Percentiles rank a stretch among this genome's conserved stretches.
phyloP scores from a whole-genome alignment of 805 yeast species.

The Yamadazyma nakazawae region DNA sequence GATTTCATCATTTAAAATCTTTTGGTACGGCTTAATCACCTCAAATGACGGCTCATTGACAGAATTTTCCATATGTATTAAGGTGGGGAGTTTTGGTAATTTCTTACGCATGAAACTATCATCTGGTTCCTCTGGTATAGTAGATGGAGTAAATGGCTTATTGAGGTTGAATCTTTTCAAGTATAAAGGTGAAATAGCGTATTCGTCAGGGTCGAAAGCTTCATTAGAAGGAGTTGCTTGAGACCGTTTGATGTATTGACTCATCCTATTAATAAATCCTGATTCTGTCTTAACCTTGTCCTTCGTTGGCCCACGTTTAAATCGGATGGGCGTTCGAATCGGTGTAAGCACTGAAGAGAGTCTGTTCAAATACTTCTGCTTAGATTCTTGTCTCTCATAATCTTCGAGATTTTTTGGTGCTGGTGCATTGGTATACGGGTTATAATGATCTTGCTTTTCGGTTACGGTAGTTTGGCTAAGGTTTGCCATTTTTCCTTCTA shows the following conservation, averaged over 20 bases:
- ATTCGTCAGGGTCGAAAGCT: background rate
- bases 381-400: background rate
- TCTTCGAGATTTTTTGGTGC: background rate
- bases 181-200: slow-evolving; percentile 27
- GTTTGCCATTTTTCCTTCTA: slow-evolving; percentile 1
- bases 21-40: slow-evolving; percentile 26
- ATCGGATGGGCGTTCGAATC: slow-evolving; percentile 8
- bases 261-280: slow-evolving; percentile 20
- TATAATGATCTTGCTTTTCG: background rate
- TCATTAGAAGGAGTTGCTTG: background rate
- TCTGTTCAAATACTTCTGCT: slow-evolving; percentile 4
- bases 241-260: slow-evolving; percentile 20
- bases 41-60: slow-evolving; percentile 14
- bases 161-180: slow-evolving; percentile 31
- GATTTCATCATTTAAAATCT: slow-evolving; percentile 33
- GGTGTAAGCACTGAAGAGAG: slow-evolving; percentile 7
- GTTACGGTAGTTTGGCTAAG: background rate
- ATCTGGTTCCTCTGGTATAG: slow-evolving; percentile 3
- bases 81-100: slow-evolving; percentile 19
- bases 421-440: slow-evolving; percentile 1
- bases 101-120: slow-evolving; percentile 4
- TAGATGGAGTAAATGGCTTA: slow-evolving; percentile 14
- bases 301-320: slow-evolving; percentile 3
- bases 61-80: slow-evolving; percentile 13
- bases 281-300: slow-evolving; percentile 14